Evolutionary conservation across 192 early-diverging fungal genomes (phyloP), one percentile per base, ranked within the genome.

Genomic region (Glomus cerebriforme): DNA sequence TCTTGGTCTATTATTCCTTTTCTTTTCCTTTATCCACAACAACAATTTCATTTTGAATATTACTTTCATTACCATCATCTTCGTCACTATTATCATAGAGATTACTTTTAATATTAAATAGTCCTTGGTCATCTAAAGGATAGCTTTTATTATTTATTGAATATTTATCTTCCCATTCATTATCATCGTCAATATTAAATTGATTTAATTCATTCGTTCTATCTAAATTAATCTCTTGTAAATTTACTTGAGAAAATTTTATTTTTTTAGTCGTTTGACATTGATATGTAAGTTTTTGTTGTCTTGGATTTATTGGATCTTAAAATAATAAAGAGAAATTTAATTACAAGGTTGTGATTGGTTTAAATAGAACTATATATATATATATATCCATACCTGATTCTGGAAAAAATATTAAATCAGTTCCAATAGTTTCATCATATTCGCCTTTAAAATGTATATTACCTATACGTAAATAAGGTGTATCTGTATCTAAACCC

Each of bases 371-470:
- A 37, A 67, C 47, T 54, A n/a, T n/a, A n/a, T n/a, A n/a, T n/a
- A n/a, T n/a, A n/a, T n/a, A n/a, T 17, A 22, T n/a, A 54, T 22
- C 39, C 6, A 22, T 68, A 68, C 66, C 66, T 8, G 32, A 5
- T 37, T 43, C 66, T 35, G 31, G 66, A 22, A 31, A 68, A 68
- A 68, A 68, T 35, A 68, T 35, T 31, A 68, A n/a, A 68, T 68
- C 66, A 43, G 66, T 68, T 68, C 66, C 66, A 35, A 68, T 37
- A n/a, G 66, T 35, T 37, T 68, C 66, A 68, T 68, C 66, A 68
- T 68, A 68, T n/a, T 37, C 66, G 6, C 66, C 66, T 35, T 68
- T 68, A 37, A 68, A 68, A 68, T 68, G 32, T 35, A 68, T 68
- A 68, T 37, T 37, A 24, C 66, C 66, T 37, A 68, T 68, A n/a